Conservation (phyloP, 2,329 filamentous ascomycete genomes). For the Colletotrichum sp. region DNA sequence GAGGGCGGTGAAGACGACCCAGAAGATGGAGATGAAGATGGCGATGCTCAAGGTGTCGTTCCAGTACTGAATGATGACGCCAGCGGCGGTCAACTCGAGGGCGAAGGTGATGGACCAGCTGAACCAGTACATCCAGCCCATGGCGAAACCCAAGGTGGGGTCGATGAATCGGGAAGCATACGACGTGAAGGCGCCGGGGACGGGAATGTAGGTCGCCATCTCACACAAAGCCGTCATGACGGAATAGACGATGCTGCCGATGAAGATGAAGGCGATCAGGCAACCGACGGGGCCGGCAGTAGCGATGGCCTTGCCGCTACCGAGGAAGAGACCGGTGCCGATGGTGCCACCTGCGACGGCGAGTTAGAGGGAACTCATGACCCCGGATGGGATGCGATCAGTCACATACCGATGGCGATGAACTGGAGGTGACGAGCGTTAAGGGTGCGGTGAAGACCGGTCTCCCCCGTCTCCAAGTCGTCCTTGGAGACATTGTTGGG, state of each 20-base stretch:
- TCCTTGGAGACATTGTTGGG: conserved; percentile 23
- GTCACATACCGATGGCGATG: conserved; percentile 48
- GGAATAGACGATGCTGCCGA: conserved; percentile 75
- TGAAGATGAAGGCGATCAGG: conserved; percentile 71
- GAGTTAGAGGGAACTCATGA: not conserved
- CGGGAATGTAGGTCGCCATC: conserved; percentile 80
- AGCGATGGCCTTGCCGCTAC: conserved; percentile 66
- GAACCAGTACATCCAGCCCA: conserved; percentile 88
- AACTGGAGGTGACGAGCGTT: conserved; percentile 51
- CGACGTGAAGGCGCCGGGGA: conserved; percentile 76
- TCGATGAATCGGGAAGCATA: conserved; percentile 80
- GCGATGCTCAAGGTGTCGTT: conserved; percentile 64
- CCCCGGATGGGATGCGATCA: not conserved
- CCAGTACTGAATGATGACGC: conserved; percentile 81
- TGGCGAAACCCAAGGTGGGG: conserved; percentile 74
- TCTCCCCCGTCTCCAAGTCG: conserved; percentile 42
- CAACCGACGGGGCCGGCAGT: conserved; percentile 69
- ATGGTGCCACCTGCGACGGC: conserved; percentile 59
- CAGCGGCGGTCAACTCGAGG: conserved; percentile 74
- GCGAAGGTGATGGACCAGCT: conserved; percentile 77
- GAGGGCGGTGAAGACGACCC: conserved; percentile 69
- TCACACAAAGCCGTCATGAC: conserved; percentile 76
- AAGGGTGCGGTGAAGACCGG: conserved; percentile 40
- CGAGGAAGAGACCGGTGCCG: conserved; percentile 76
- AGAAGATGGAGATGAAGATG: conserved; percentile 78